Conservation (phyloP, 345 rosid genomes). For the Sapria himalayana region DNA sequence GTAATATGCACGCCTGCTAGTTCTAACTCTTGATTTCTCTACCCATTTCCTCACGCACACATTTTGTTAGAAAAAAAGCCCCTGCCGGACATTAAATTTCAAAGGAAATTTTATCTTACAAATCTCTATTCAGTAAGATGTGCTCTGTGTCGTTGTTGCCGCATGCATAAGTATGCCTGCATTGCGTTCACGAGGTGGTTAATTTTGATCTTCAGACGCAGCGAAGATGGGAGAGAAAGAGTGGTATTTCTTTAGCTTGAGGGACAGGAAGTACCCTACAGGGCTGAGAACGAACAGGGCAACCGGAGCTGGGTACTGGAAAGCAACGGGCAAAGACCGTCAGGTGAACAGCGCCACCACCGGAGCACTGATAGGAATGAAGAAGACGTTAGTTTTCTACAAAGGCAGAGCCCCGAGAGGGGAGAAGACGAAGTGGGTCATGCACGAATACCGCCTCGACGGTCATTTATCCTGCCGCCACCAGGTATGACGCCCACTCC, state of each 20-base stretch:
- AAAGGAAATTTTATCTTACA: no score
- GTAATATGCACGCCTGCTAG: no score
- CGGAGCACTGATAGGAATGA: slow-evolving; percentile 63
- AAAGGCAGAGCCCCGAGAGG: slow-evolving; percentile 83
- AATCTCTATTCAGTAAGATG: no score
- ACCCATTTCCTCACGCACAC: no score
- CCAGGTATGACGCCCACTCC: slow-evolving; percentile 27
- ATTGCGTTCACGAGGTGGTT: no score
- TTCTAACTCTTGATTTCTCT: no score
- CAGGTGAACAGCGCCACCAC: slow-evolving; percentile 34
- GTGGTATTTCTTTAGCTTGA: slow-evolving; percentile 73
- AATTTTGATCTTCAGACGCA: slow-evolving; percentile 26
- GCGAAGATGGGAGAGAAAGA: slow-evolving; percentile 89
- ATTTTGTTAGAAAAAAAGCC: no score
- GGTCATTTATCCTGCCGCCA: slow-evolving; percentile 58
- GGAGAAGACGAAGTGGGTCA: slow-evolving; percentile 83
- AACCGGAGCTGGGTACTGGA: slow-evolving; percentile 82
- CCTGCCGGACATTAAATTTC: no score
- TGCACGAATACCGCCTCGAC: slow-evolving; percentile 87
- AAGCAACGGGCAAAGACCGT: slow-evolving; percentile 77
- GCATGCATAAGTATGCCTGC: no score
- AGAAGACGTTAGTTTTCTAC: slow-evolving; percentile 73
- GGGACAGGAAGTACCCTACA: slow-evolving; percentile 87
- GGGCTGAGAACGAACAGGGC: slow-evolving; percentile 79
- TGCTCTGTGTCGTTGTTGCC: no score